Percentiles rank a stretch among this genome's conserved stretches.
Evolutionary conservation across 768 basidiomycete genomes (phyloP).

Genomic region (Collybia nuda): DNA sequence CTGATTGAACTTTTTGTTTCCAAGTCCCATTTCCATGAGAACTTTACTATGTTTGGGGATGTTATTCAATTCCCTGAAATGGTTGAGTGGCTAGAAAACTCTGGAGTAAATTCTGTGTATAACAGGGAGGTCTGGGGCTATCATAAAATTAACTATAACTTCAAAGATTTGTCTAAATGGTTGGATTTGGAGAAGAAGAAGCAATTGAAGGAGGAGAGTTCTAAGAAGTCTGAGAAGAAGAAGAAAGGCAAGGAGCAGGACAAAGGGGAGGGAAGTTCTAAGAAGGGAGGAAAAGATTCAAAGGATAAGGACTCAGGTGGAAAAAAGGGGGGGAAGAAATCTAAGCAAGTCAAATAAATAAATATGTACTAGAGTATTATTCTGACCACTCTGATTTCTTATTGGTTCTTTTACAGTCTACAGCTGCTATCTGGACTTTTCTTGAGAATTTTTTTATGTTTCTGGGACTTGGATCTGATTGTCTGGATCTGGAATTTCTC

Average conservation of each 20-base stretch:
- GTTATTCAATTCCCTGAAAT: neutral
- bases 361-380: neutral
- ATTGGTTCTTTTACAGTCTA: too few relatives aligned
- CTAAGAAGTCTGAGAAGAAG: neutral
- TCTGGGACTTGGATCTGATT: neutral
- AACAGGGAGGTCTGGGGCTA: neutral
- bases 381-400: too few relatives aligned
- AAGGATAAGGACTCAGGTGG: too few relatives aligned
- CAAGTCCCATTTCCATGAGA: neutral
- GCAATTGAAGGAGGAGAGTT: neutral
- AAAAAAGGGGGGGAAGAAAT: neutral
- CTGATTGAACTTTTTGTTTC: neutral
- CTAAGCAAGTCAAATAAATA: neutral
- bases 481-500: neutral
- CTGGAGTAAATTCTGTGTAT: neutral
- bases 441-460: too few relatives aligned
- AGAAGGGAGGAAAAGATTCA: neutral
- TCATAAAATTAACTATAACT: neutral
- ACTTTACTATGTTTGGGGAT: neutral
- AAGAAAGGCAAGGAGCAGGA: neutral
- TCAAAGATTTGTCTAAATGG: neutral
- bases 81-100: conserved; percentile 2
- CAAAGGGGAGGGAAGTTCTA: neutral
- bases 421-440: too few relatives aligned
- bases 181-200: too few relatives aligned